Base-by-base conservation (phyloP, 768 basidiomycete genomes). In the Panellus pusillus region DNA sequence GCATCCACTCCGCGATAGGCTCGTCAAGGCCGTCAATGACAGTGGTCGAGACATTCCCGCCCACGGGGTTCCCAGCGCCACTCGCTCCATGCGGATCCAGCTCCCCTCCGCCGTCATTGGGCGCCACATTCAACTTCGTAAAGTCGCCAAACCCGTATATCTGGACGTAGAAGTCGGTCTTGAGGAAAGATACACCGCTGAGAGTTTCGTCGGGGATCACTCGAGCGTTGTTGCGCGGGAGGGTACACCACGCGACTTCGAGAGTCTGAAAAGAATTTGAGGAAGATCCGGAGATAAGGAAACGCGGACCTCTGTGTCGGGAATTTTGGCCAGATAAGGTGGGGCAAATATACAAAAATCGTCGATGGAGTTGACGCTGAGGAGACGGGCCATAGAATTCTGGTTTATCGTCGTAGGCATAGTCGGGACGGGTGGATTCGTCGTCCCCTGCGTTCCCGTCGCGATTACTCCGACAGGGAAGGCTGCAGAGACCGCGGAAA, bases 41-140 rank as follows among this genome's bases (percentile, higher is more conserved):
- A 48, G 74, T 74, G 9, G 74, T 71, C 2, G 74, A 75, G 15
- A 77, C 74, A 57, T 77, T 77, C 29, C 76, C 76, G 45, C 76
- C 74, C 18, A 75, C 60, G 8, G 75, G 76, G 45, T 76, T 76
- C 11, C 74, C 76, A 36, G 54, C 59, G 3, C 75, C 74, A 43
- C 55, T 68, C 13, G 72, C 72, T 19, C 76, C 74, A 45, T 75
- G 74, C 15, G 75, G 74, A 47, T 77, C 74, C 13, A 77, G 71
- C 56, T 77, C 75, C 54, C 74, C 75, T 67, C 75, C 75, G 38
- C 58, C 70, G 54, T 77, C 75, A 29, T 71, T 72, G 13, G 54
- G 50, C 9, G 70, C 70, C 29, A 77, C 71, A 52, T 75, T 76
- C 3, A 77, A 50, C 24, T 64, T 67, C 14, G 72, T 75, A 11